A percentile compares a stretch with the other conserved stretches of the same genome.
Evolutionary conservation across 208 protist species (phyloP).

Genomic region (Polymyxa betae): DNA sequence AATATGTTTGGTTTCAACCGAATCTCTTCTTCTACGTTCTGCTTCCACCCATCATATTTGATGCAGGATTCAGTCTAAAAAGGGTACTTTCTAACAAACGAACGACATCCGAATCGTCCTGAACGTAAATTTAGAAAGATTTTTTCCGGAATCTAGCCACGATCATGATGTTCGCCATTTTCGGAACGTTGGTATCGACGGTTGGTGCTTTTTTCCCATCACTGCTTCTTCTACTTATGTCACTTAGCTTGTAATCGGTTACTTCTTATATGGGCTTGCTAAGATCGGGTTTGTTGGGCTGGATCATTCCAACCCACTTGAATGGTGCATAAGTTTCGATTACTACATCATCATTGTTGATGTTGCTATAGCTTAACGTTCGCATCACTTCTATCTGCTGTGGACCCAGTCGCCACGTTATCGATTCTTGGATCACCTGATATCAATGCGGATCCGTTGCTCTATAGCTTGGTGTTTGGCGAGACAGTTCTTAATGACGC

Average conservation of each 20-base stretch:
- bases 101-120: background rate
- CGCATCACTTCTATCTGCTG: slow-evolving; percentile 50
- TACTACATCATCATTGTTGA: slow-evolving; percentile 19
- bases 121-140: background rate
- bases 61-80: slow-evolving; percentile 56
- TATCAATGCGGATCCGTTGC: slow-evolving; percentile 60
- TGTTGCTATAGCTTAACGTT: slow-evolving; percentile 50
- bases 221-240: background rate
- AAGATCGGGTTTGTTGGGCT: slow-evolving; percentile 13
- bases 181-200: slow-evolving; percentile 60
- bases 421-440: slow-evolving; percentile 53
- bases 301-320: slow-evolving; percentile 43
- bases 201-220: background rate
- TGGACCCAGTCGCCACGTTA: slow-evolving; percentile 59
- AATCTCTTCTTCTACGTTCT: slow-evolving; percentile 58
- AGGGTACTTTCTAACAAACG: background rate
- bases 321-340: background rate
- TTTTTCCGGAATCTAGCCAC: slow-evolving; percentile 59
- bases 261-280: slow-evolving; percentile 49
- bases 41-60: slow-evolving; percentile 58
- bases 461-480: slow-evolving; percentile 59
- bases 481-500: slow-evolving; percentile 63
- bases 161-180: slow-evolving; percentile 60
- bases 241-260: slow-evolving; percentile 56
- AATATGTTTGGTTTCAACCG: slow-evolving; percentile 57